Percentiles rank a stretch among this genome's conserved stretches.
These are phyloP conservation scores for Flaveria brownii DNA, from an alignment of 129 eudicot species.

Conservation along the genomic window DNA sequence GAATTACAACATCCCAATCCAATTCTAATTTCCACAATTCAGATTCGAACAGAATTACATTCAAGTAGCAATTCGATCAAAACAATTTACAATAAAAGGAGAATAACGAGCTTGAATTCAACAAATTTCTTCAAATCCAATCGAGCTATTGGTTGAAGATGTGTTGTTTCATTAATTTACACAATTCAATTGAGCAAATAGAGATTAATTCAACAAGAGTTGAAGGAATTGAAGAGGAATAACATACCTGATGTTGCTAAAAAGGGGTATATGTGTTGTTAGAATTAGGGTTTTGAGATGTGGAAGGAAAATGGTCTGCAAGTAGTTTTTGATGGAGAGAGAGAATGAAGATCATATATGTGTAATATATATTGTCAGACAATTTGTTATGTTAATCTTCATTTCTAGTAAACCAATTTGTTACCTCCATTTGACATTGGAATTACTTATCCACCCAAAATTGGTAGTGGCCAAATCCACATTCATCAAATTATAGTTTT, in stretches of 20 bases:
- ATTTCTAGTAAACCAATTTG: conserved; percentile 29
- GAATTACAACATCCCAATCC: conserved; percentile 12
- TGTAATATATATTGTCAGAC: conserved; percentile 30
- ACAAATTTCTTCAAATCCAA: conserved; percentile 40
- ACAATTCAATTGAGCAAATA: conserved; percentile 21
- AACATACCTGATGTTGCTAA: conserved; percentile 59
- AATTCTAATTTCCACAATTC: conserved; percentile 6
- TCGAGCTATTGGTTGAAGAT: conserved; percentile 21
- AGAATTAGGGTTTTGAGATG: conserved; percentile 68
- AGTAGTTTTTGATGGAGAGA: conserved; percentile 23
- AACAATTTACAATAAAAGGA: conserved; percentile 17
- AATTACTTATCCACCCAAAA: not conserved
- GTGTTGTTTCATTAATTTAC: not conserved
- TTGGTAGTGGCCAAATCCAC: not conserved
- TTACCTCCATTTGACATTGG: conserved; percentile 3
- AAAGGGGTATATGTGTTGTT: conserved; percentile 17
- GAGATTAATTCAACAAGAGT: conserved; percentile 27
- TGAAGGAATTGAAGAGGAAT: conserved; percentile 35
- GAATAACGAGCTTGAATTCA: conserved; percentile 33
- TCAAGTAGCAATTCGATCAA: conserved; percentile 16
- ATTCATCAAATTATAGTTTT: no score
- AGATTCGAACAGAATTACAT: not conserved
- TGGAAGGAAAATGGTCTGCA: conserved; percentile 51
- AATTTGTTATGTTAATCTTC: not conserved
- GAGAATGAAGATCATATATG: conserved; percentile 38